These are phyloP conservation scores for Boletus pseudo-olivaceus DNA, from an alignment of 768 basidiomycete species.

Conservation along the genomic window DNA sequence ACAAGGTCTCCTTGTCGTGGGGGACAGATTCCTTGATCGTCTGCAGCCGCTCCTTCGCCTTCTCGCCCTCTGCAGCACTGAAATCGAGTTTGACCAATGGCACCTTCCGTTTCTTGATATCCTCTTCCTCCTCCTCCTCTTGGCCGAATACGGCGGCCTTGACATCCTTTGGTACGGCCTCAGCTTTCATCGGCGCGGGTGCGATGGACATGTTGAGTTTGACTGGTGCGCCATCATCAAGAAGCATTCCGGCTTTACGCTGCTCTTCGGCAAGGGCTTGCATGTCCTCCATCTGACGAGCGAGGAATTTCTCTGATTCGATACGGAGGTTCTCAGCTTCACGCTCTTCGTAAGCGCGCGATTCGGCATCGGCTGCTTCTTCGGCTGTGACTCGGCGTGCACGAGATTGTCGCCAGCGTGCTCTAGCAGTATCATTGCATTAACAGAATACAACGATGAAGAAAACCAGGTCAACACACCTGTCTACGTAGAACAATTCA, in stretches of 20 bases:
- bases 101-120: conserved; percentile 73
- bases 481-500: conserved; percentile 88
- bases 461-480: conserved; percentile 45
- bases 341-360: conserved; percentile 76
- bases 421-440: conserved; percentile 35
- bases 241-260: conserved; percentile 81
- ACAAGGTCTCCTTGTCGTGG: conserved; percentile 70
- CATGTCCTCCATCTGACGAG: conserved; percentile 94
- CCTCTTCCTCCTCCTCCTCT: conserved; percentile 86
- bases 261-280: conserved; percentile 88
- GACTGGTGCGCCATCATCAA: conserved; percentile 91
- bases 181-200: conserved; percentile 43
- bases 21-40: conserved; percentile 75
- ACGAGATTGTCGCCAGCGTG: conserved; percentile 82
- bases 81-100: conserved; percentile 91
- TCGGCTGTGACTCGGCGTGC: conserved; percentile 70
- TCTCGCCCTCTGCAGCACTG: conserved; percentile 76
- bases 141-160: conserved; percentile 68
- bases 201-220: conserved; percentile 76
- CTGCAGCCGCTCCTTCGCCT: conserved; percentile 75
- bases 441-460: background rate
- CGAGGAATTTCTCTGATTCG: conserved; percentile 92
- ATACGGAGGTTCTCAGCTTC: conserved; percentile 83
- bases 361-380: conserved; percentile 79
- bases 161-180: conserved; percentile 42